A percentile compares a stretch with the other conserved stretches of the same genome.
These are phyloP conservation scores for Jatropha podagrica DNA, from an alignment of 441 rosid genomes.

Conservation along the genomic window DNA sequence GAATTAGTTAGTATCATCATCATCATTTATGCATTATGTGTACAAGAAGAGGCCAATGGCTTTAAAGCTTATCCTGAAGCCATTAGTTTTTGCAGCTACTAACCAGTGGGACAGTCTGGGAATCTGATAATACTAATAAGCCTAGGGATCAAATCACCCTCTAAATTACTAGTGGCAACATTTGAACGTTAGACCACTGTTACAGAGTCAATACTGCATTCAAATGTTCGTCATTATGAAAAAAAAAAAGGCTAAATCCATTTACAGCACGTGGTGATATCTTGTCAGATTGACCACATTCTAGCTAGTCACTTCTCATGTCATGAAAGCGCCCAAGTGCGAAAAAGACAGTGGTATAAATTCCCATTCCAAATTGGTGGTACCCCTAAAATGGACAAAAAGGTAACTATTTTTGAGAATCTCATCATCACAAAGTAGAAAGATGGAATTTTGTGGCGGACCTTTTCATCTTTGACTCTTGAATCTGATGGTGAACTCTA, in stretches of 20 bases:
- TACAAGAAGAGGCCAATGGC: neutral
- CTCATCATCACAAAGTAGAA: slow-evolving; percentile 62
- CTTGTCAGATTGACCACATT: slow-evolving; percentile 34
- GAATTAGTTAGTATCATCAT: neutral
- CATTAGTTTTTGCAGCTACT: neutral
- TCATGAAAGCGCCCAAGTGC: slow-evolving; percentile 36
- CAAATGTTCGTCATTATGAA: slow-evolving; percentile 3
- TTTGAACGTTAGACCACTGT: slow-evolving; percentile 29
- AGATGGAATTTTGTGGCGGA: slow-evolving; percentile 67
- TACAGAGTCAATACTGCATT: slow-evolving; percentile 28
- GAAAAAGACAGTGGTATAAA: slow-evolving; percentile 45
- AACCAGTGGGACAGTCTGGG: neutral
- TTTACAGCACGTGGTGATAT: slow-evolving; percentile 44
- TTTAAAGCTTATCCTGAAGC: slow-evolving; percentile 10
- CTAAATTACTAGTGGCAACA: slow-evolving; percentile 9
- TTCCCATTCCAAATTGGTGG: slow-evolving; percentile 72
- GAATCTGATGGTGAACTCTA: slow-evolving; percentile 35
- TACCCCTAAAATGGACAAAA: slow-evolving; percentile 37
- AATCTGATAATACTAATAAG: neutral
- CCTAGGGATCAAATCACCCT: neutral
- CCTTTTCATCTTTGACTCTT: slow-evolving; percentile 53
- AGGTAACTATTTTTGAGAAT: slow-evolving; percentile 41
- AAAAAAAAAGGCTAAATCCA: slow-evolving; percentile 14
- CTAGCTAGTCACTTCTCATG: slow-evolving; percentile 31
- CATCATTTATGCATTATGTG: neutral